These are phyloP conservation scores for Carex cristatella DNA, from an alignment of 176 grass and related monocot genomes.

Conservation along the genomic window DNA sequence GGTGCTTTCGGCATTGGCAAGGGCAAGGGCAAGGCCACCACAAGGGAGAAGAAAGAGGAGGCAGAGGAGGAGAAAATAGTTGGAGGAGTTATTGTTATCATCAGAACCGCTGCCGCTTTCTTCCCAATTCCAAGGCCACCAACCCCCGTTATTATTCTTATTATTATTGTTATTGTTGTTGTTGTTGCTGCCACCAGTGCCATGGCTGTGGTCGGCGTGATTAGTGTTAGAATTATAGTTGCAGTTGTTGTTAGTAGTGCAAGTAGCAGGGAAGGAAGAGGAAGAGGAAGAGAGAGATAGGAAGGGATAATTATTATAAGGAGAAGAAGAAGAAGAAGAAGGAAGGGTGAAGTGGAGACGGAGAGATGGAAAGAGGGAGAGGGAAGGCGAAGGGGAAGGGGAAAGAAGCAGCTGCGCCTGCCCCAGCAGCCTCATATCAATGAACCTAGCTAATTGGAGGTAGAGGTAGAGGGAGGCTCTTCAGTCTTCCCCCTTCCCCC, in stretches of 20 bases:
- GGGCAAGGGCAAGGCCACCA: slow-evolving; percentile 28
- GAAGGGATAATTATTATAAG: not conserved
- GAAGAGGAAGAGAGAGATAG: slow-evolving; percentile 13
- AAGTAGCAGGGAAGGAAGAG: not conserved
- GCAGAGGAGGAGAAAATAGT: slow-evolving; percentile 28
- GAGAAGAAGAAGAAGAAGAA: not conserved
- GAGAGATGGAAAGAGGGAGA: not conserved
- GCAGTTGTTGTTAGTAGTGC: no score
- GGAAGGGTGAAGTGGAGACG: not conserved
- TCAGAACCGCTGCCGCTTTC: not conserved
- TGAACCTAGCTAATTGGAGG: not conserved
- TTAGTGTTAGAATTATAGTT: no score
- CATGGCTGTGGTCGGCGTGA: not conserved
- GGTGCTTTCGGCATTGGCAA: not conserved
- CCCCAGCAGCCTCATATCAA: not conserved
- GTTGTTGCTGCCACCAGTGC: slow-evolving; percentile 6
- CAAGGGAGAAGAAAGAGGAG: slow-evolving; percentile 28
- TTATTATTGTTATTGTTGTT: slow-evolving; percentile 3
- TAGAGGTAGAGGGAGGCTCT: no score
- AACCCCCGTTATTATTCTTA: not conserved
- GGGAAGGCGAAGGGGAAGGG: slow-evolving; percentile 15
- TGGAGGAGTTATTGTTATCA: slow-evolving; percentile 14
- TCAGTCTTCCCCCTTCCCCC: no score
- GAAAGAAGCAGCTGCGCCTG: slow-evolving; percentile 7
- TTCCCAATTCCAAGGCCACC: slow-evolving; percentile 23